Evolutionary conservation across 805 yeast species (phyloP).

Genomic region (Candida odintsovae): DNA sequence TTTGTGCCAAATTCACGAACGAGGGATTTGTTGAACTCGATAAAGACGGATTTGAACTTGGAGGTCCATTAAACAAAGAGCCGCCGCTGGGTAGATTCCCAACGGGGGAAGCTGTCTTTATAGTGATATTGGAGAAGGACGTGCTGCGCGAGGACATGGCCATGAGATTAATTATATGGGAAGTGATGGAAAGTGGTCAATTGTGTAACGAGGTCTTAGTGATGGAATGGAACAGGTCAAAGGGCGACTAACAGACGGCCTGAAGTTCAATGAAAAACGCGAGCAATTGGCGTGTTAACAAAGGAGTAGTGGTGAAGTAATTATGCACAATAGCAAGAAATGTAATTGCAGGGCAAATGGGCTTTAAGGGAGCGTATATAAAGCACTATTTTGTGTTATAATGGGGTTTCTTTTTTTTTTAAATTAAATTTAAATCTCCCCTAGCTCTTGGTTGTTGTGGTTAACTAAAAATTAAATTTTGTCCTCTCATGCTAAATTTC

Average conservation of each 20-base stretch:
- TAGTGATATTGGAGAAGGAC: background rate
- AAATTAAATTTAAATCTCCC: too few species aligned
- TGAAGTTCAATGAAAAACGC: background rate
- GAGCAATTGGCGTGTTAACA: too few species aligned
- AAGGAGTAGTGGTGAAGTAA: too few species aligned
- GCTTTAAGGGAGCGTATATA: background rate
- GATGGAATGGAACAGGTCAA: too few species aligned
- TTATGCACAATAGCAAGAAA: too few species aligned
- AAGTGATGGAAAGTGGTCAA: too few species aligned
- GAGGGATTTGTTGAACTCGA: conserved; percentile 10
- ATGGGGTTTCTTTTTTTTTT: too few species aligned
- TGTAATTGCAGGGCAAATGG: background rate
- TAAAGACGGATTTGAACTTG: background rate
- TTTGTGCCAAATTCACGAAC: conserved; percentile 7
- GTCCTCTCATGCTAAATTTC: too few species aligned
- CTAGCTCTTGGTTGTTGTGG: background rate
- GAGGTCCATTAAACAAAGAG: background rate
- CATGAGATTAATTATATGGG: too few species aligned
- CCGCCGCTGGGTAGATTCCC: background rate
- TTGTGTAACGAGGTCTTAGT: too few species aligned
- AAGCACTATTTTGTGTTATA: too few species aligned
- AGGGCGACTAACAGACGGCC: background rate
- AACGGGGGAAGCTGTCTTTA: background rate
- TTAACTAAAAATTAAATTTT: background rate
- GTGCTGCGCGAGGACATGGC: background rate